Percentiles rank a stretch among this genome's conserved stretches.
Evolutionary conservation across 2,329 filamentous ascomycete species (phyloP).

Genomic region (Claviceps sp.): DNA sequence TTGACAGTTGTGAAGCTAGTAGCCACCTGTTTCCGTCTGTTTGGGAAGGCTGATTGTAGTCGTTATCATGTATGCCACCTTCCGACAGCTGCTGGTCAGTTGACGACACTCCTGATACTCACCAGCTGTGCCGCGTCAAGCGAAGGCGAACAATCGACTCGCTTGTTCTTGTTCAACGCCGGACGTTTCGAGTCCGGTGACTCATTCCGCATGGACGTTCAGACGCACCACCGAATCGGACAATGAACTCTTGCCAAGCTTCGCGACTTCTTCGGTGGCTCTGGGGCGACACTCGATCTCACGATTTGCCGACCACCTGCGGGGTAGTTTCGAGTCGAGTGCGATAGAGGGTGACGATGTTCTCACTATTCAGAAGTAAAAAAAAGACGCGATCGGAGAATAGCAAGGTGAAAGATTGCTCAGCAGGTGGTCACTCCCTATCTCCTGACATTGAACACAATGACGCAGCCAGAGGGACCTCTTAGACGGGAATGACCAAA

Average conservation of each 20-base stretch:
- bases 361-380: neutral
- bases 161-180: neutral
- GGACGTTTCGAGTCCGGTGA: neutral
- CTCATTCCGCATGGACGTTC: neutral
- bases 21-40: slow-evolving; percentile 1
- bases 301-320: neutral
- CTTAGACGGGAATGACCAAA: neutral
- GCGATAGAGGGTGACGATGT: neutral
- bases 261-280: neutral
- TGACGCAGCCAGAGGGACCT: neutral
- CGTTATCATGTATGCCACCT: neutral
- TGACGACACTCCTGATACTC: neutral
- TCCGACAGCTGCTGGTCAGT: slow-evolving; percentile 1
- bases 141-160: neutral
- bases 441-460: neutral
- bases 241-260: neutral
- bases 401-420: neutral
- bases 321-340: neutral
- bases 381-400: neutral
- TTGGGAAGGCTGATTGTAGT: neutral
- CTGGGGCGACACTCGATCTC: too few species aligned
- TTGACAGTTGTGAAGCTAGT: slow-evolving; percentile 4
- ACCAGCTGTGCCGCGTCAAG: neutral
- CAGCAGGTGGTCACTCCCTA: neutral
- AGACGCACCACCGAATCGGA: neutral